Percentiles rank a stretch among this genome's conserved stretches.
Conservation (phyloP, 257 asterid genomes). For the Solanum habrochaites region DNA sequence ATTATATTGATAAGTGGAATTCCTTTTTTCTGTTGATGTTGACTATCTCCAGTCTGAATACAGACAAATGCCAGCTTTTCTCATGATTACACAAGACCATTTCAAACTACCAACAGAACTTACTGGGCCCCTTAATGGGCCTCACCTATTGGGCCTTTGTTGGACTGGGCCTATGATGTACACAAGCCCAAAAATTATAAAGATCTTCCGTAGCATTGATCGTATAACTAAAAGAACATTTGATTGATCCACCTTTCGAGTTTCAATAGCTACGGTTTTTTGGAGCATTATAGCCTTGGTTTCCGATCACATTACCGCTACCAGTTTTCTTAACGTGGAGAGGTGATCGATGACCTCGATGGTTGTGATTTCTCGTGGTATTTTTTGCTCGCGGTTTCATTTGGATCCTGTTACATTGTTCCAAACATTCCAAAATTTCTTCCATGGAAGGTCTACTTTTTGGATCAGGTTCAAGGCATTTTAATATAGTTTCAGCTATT, state of each 20-base stretch:
- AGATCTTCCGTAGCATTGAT: background rate
- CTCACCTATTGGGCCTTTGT: background rate
- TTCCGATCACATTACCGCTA: background rate
- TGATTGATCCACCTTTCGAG: background rate
- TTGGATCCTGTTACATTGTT: constrained; percentile 15
- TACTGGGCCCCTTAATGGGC: background rate
- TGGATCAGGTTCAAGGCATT: constrained; percentile 65
- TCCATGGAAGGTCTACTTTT: constrained; percentile 61
- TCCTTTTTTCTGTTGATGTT: background rate
- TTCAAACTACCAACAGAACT: background rate
- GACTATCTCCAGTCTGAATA: background rate
- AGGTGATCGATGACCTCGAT: constrained; percentile 13
- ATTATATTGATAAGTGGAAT: background rate
- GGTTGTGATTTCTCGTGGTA: background rate
- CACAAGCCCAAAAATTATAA: background rate
- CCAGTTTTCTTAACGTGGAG: constrained; percentile 7
- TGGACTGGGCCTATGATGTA: background rate
- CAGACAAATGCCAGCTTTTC: background rate
- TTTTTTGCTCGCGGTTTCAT: constrained; percentile 16
- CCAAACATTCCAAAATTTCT: constrained; percentile 27
- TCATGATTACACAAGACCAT: background rate
- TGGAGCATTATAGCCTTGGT: background rate
- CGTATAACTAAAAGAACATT: background rate
- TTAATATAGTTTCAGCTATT: constrained; percentile 25
- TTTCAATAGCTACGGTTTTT: constrained; percentile 8